Percentiles rank a stretch among this genome's conserved stretches.
These are phyloP conservation scores for Trichothecium roseum DNA, from an alignment of 2,329 filamentous ascomycete species.

Conservation along the genomic window DNA sequence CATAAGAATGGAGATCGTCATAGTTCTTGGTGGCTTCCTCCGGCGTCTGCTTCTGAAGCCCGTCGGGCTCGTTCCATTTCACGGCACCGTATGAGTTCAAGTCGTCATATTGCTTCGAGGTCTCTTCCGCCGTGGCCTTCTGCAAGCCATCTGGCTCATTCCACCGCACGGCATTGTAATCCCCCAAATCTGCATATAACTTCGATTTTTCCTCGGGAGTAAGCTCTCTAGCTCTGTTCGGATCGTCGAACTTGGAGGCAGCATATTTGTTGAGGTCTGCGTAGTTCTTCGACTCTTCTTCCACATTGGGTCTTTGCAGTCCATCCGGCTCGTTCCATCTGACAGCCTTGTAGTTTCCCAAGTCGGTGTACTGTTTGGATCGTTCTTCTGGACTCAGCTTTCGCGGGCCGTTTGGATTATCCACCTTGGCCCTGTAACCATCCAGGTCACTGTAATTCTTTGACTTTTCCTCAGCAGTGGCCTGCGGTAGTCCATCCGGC, in stretches of 20 bases:
- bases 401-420: constrained; percentile 15
- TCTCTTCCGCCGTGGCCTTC: constrained; percentile 11
- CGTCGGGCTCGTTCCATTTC: constrained; percentile 15
- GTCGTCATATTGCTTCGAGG: constrained; percentile 26
- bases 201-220: constrained; percentile 21
- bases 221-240: constrained; percentile 7
- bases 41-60: constrained; percentile 9
- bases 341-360: constrained; percentile 14
- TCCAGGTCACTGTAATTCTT: constrained; percentile 21
- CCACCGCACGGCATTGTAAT: constrained; percentile 15
- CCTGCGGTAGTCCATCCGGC: constrained; percentile 11
- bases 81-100: constrained; percentile 25
- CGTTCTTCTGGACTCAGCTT: constrained; percentile 15
- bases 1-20: constrained; percentile 18
- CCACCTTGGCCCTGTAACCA: constrained; percentile 23
- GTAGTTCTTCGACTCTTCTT: constrained; percentile 16
- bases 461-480: constrained; percentile 20
- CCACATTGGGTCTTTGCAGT: constrained; percentile 9
- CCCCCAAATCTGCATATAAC: constrained; percentile 19
- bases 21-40: constrained; percentile 23
- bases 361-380: constrained; percentile 17
- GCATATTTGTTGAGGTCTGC: constrained; percentile 21
- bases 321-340: constrained; percentile 16
- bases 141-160: constrained; percentile 12
- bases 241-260: constrained; percentile 11